A percentile compares a stretch with the other conserved stretches of the same genome.
These are phyloP conservation scores for Alternaria gansuensis DNA, from an alignment of 2,329 filamentous ascomycete genomes.

Conservation along the genomic window DNA sequence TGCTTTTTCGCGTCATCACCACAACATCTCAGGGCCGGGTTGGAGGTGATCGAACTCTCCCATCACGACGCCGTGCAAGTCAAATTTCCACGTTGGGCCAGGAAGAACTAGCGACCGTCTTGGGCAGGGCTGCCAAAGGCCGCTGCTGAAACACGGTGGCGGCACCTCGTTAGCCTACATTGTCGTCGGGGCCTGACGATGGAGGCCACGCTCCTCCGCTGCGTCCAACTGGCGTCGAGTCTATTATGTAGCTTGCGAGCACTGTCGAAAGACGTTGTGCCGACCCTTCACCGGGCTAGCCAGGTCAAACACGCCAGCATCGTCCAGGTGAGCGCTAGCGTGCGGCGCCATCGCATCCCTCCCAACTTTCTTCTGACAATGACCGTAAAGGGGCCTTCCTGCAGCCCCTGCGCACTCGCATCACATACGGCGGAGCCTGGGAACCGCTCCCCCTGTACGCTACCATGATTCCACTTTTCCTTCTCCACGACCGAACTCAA, in stretches of 20 bases:
- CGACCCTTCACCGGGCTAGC: slow-evolving; percentile 18
- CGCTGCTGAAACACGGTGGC: slow-evolving; percentile 8
- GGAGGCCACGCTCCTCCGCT: not conserved
- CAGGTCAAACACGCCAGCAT: slow-evolving; percentile 32
- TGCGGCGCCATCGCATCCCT: slow-evolving; percentile 33
- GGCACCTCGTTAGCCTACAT: slow-evolving; percentile 1
- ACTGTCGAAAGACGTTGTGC: slow-evolving; percentile 23
- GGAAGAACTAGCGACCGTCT: slow-evolving; percentile 7
- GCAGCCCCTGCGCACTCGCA: slow-evolving; percentile 38
- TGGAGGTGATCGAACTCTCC: slow-evolving; percentile 12
- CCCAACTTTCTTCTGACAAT: slow-evolving; percentile 32
- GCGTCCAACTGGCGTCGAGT: slow-evolving; percentile 6
- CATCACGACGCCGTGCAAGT: slow-evolving; percentile 13
- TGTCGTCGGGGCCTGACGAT: slow-evolving; percentile 1
- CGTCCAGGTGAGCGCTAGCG: slow-evolving; percentile 22
- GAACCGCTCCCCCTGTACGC: slow-evolving; percentile 40
- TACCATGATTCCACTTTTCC: slow-evolving; percentile 39
- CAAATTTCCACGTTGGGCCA: slow-evolving; percentile 13
- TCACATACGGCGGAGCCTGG: slow-evolving; percentile 39
- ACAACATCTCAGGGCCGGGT: slow-evolving; percentile 1
- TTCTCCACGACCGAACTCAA: slow-evolving; percentile 42
- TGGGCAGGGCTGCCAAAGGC: not conserved
- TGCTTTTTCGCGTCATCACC: slow-evolving; percentile 6
- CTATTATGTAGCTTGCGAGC: slow-evolving; percentile 10
- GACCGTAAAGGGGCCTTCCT: slow-evolving; percentile 41